Percentiles rank a stretch among this genome's conserved stretches.
These are phyloP conservation scores for Diaporthe vexans DNA, from an alignment of 2,329 filamentous ascomycete genomes.

Conservation along the genomic window DNA sequence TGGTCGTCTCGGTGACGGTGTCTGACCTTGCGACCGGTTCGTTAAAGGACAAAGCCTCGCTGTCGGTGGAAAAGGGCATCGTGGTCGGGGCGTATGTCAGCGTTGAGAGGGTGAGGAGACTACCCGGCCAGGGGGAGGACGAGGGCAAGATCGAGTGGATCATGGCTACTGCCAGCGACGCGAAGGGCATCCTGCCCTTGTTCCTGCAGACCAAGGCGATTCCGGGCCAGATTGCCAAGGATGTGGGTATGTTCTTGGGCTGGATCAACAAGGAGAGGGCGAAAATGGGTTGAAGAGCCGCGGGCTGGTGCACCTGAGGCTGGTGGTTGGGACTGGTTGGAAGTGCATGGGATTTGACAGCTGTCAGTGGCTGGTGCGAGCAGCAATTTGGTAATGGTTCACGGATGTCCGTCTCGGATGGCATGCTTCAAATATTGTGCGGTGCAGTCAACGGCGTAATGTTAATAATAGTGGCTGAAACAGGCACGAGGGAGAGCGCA, in stretches of 20 bases:
- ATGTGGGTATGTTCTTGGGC: slow-evolving; percentile 76
- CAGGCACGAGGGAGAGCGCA: neutral
- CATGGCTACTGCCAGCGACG: slow-evolving; percentile 83
- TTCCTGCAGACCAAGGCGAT: slow-evolving; percentile 76
- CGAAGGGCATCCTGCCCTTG: slow-evolving; percentile 74
- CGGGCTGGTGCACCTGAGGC: neutral
- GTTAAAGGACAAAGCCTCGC: slow-evolving; percentile 44
- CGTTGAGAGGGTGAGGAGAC: slow-evolving; percentile 71
- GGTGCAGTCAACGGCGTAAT: neutral
- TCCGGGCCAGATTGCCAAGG: slow-evolving; percentile 75
- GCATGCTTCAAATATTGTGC: neutral
- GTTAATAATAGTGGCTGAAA: slow-evolving; percentile 13
- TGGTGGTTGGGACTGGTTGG: neutral
- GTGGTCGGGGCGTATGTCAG: slow-evolving; percentile 74
- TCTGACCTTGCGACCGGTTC: slow-evolving; percentile 53
- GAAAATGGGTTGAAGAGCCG: slow-evolving; percentile 41
- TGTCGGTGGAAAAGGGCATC: slow-evolving; percentile 59
- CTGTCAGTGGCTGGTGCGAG: neutral
- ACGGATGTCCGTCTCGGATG: slow-evolving; percentile 20
- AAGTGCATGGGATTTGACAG: neutral
- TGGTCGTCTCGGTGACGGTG: slow-evolving; percentile 71
- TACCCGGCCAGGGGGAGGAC: slow-evolving; percentile 48
- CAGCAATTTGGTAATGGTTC: neutral
- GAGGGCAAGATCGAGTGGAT: slow-evolving; percentile 75
- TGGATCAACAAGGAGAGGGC: slow-evolving; percentile 69